These are phyloP conservation scores for Bryum argenteum DNA, from an alignment of 225 moss, liverwort and hornwort species.

Conservation along the genomic window DNA sequence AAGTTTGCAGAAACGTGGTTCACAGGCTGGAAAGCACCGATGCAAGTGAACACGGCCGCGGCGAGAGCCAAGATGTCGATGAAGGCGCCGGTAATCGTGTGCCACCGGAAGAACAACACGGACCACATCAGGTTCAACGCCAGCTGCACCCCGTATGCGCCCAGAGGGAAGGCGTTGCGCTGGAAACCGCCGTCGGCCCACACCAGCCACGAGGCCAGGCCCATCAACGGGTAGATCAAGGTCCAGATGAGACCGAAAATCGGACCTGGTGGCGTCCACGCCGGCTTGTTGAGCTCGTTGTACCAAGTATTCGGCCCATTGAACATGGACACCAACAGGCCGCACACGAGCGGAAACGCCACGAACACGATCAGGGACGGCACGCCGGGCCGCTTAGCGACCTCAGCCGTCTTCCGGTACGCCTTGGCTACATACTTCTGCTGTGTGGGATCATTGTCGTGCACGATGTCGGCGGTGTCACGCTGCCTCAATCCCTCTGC, in stretches of 20 bases:
- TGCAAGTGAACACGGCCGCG: constrained; percentile 48
- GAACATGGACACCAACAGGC: constrained; percentile 21
- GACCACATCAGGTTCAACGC: constrained; percentile 50
- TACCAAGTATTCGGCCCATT: constrained; percentile 49
- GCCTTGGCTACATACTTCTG: constrained; percentile 60
- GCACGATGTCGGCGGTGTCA: constrained; percentile 30
- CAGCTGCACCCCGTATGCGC: constrained; percentile 46
- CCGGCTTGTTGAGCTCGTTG: constrained; percentile 40
- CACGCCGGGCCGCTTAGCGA: constrained; percentile 48
- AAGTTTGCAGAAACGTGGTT: constrained; percentile 52
- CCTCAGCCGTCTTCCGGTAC: constrained; percentile 51
- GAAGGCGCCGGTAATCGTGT: constrained; percentile 41
- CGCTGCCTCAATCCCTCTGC: constrained; percentile 44
- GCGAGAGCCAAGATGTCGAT: constrained; percentile 54
- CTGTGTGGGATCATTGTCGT: constrained; percentile 53
- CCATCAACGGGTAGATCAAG: constrained; percentile 49
- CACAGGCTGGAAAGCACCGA: constrained; percentile 57
- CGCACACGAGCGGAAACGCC: constrained; percentile 36
- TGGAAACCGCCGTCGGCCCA: constrained; percentile 57
- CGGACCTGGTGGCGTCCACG: constrained; percentile 48
- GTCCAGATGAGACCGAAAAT: constrained; percentile 55
- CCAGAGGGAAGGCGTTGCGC: constrained; percentile 40
- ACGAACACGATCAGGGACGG: constrained; percentile 44
- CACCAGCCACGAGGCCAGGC: constrained; percentile 56
- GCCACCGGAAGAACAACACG: constrained; percentile 47